These are phyloP conservation scores for Sapria himalayana DNA, from an alignment of 345 rosid species.

Conservation along the genomic window DNA sequence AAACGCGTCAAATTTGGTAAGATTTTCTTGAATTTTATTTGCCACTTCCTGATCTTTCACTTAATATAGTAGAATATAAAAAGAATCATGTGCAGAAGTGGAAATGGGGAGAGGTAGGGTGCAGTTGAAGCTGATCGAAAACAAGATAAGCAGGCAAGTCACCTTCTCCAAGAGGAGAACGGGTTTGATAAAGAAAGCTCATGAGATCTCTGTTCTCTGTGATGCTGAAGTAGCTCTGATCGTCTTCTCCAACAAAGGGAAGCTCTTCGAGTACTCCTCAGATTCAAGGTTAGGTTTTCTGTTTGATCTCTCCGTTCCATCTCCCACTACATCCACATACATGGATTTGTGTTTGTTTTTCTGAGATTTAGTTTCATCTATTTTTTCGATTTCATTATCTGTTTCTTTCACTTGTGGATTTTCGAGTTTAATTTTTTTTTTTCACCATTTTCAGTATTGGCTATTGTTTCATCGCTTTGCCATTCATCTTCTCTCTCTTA, in stretches of 20 bases:
- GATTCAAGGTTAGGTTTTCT: slow-evolving; percentile 35
- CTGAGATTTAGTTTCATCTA: no score
- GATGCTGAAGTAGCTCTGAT: slow-evolving; percentile 68
- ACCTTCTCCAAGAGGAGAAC: slow-evolving; percentile 70
- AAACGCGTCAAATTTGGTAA: slow-evolving; percentile 6
- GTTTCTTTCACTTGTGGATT: no score
- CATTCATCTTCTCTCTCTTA: no score
- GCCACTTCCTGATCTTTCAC: background rate
- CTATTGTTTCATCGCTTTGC: no score
- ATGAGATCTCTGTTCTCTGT: slow-evolving; percentile 73
- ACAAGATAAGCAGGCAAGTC: slow-evolving; percentile 80
- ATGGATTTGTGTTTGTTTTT: no score
- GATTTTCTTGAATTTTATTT: slow-evolving; percentile 11
- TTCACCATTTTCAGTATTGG: no score
- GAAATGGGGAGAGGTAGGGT: slow-evolving; percentile 86
- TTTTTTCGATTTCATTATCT: no score
- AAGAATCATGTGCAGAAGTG: no score
- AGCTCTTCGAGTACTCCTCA: slow-evolving; percentile 58
- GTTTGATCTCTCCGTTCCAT: background rate
- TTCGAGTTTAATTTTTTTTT: no score
- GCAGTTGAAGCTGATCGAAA: slow-evolving; percentile 75
- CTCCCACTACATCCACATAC: no score
- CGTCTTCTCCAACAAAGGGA: slow-evolving; percentile 69
- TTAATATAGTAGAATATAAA: background rate
- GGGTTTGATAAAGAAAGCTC: slow-evolving; percentile 67